A percentile compares a stretch with the other conserved stretches of the same genome.
Evolutionary conservation across 23 red algal genomes (phyloP).

Genomic region (Cyanidiococcus yangmingshanensis): DNA sequence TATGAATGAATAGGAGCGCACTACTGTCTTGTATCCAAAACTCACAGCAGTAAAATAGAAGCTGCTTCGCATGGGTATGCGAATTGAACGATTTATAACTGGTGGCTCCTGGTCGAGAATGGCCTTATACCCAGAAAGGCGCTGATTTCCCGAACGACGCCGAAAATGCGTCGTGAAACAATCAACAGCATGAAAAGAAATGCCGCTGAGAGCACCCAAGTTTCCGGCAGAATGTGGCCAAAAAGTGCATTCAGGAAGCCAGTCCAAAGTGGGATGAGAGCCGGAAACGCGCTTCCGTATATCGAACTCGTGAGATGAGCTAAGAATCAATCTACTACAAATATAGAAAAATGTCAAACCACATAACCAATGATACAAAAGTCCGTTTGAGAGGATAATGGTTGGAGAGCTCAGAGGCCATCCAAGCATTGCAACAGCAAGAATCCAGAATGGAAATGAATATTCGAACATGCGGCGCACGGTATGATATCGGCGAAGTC

Average conservation of each 20-base stretch:
- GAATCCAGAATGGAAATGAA: slow-evolving; percentile 25
- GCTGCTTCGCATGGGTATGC: too few species aligned
- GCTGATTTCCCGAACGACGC: slow-evolving; percentile 44
- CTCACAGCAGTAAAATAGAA: too few species aligned
- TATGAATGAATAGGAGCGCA: too few species aligned
- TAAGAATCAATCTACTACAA: slow-evolving; percentile 62
- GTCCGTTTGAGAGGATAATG: slow-evolving; percentile 2
- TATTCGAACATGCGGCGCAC: slow-evolving; percentile 5
- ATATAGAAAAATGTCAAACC: slow-evolving; percentile 62
- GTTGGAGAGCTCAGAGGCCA: slow-evolving; percentile 36
- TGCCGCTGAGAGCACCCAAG: not conserved
- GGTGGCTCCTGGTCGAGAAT: slow-evolving; percentile 49
- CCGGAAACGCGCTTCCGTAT: slow-evolving; percentile 36
- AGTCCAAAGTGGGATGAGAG: slow-evolving; percentile 21
- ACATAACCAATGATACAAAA: slow-evolving; percentile 39
- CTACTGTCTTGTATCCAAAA: too few species aligned
- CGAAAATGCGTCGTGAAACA: not conserved
- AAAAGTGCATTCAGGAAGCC: slow-evolving; percentile 33
- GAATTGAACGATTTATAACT: too few species aligned
- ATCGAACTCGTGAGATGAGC: slow-evolving; percentile 36
- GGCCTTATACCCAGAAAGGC: slow-evolving; percentile 39
- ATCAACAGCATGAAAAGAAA: slow-evolving; percentile 20
- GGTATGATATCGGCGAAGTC: not conserved
- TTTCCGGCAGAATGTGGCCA: not conserved
- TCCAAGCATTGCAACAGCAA: slow-evolving; percentile 18